Evolutionary conservation across 768 basidiomycete genomes (phyloP).

Genomic region (Paxillus ammoniavirescens): DNA sequence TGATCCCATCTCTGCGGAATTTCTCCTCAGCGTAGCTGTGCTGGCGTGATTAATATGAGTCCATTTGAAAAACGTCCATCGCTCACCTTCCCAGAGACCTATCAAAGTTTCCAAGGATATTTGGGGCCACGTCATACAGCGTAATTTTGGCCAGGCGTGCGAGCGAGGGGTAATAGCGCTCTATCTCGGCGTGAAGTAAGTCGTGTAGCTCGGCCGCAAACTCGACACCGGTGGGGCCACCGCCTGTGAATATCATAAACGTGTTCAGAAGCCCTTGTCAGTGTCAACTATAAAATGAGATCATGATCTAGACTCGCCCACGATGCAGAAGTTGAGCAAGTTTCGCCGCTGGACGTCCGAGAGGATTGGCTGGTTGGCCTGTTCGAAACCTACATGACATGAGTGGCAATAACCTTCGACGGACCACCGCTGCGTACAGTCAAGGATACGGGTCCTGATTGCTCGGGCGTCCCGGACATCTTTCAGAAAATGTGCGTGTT

Average conservation of each 20-base stretch:
- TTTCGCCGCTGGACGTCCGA: constrained; percentile 73
- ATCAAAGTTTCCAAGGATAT: constrained; percentile 76
- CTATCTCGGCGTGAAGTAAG: constrained; percentile 65
- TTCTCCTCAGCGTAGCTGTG: constrained; percentile 65
- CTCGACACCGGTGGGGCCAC: constrained; percentile 78
- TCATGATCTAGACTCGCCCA: constrained; percentile 50
- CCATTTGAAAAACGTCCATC: constrained; percentile 9
- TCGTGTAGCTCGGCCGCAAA: constrained; percentile 84
- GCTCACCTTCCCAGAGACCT: constrained; percentile 55
- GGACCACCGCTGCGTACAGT: constrained; percentile 44
- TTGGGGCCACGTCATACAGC: constrained; percentile 78
- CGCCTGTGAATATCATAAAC: constrained; percentile 40
- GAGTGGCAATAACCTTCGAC: background rate
- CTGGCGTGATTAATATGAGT: background rate
- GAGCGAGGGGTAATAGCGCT: constrained; percentile 59
- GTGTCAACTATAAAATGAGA: background rate
- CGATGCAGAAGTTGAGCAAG: constrained; percentile 83
- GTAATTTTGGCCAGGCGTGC: constrained; percentile 67
- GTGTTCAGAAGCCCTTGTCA: constrained; percentile 5
- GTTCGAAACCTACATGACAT: constrained; percentile 63
- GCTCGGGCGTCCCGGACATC: constrained; percentile 72
- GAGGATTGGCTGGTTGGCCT: constrained; percentile 78
- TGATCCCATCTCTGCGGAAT: constrained; percentile 73
- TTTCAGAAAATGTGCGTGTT: constrained; percentile 80
- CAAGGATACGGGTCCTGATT: constrained; percentile 71